Evolutionary conservation across 2,329 filamentous ascomycete species (phyloP).

Genomic region (Exophiala viscosa): DNA sequence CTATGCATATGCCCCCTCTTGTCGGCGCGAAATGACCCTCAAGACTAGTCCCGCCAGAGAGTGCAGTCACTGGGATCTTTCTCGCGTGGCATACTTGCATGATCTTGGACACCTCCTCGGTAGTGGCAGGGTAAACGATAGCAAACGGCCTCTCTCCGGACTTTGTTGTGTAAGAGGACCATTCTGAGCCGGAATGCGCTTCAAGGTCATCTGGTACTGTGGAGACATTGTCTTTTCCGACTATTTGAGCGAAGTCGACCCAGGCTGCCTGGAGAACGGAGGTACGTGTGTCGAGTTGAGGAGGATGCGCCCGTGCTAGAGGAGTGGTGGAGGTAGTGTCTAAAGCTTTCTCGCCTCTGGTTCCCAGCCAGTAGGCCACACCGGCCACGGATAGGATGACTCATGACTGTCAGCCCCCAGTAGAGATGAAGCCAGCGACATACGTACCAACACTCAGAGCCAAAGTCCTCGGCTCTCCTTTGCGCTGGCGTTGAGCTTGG

Average conservation of each 20-base stretch:
- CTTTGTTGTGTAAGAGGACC: constrained; percentile 53
- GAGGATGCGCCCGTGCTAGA: constrained; percentile 46
- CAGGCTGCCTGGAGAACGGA: constrained; percentile 62
- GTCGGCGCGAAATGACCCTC: constrained; percentile 88
- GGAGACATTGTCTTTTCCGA: constrained; percentile 62
- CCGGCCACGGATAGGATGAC: constrained; percentile 50
- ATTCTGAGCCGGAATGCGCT: constrained; percentile 59
- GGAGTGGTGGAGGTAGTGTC: constrained; percentile 55
- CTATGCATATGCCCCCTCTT: constrained; percentile 75
- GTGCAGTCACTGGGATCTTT: constrained; percentile 78
- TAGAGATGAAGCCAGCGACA: not conserved
- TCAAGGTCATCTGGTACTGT: constrained; percentile 52
- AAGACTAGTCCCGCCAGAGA: constrained; percentile 81
- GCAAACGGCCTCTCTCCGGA: constrained; percentile 49
- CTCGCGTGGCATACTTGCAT: constrained; percentile 84
- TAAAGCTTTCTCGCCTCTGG: constrained; percentile 45
- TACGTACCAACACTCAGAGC: constrained; percentile 33
- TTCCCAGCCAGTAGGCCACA: constrained; percentile 55
- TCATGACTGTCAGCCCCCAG: constrained; percentile 31
- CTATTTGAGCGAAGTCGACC: constrained; percentile 59
- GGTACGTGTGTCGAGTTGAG: constrained; percentile 54
- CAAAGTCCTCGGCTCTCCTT: constrained; percentile 17
- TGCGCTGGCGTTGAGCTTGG: constrained; percentile 9
- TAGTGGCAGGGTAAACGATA: constrained; percentile 71
- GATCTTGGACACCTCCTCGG: constrained; percentile 77